These are phyloP conservation scores for Rhodotorula sp. DNA, from an alignment of 1,284 basidiomycete genomes.

Conservation along the genomic window DNA sequence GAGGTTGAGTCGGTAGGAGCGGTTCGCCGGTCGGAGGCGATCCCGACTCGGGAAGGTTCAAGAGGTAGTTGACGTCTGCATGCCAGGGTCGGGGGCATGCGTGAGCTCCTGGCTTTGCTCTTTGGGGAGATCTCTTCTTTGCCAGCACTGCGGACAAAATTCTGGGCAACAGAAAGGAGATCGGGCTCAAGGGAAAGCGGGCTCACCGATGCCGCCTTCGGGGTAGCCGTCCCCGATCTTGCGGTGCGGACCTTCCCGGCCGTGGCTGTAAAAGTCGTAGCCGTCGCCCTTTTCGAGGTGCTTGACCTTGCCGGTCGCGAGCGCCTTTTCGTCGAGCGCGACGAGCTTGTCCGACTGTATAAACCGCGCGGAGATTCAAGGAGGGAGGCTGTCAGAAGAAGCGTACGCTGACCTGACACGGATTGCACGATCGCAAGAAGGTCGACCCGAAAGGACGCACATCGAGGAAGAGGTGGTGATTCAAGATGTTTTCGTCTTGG, in stretches of 20 bases:
- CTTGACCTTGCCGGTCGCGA: conserved; percentile 31
- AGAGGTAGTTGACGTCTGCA: conserved; percentile 36
- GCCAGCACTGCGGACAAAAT: no score
- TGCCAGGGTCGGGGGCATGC: background rate
- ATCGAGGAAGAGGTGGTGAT: conserved; percentile 32
- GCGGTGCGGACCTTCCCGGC: conserved; percentile 12
- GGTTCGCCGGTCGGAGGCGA: conserved; percentile 14
- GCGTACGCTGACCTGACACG: no score
- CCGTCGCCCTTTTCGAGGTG: background rate
- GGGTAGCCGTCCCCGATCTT: conserved; percentile 33
- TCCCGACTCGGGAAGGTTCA: background rate
- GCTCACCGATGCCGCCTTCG: conserved; percentile 29
- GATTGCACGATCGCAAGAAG: no score
- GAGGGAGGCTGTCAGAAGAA: no score
- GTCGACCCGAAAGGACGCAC: conserved; percentile 5
- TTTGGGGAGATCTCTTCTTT: no score
- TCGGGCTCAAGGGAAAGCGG: no score
- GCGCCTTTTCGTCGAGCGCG: conserved; percentile 22
- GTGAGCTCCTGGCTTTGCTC: background rate
- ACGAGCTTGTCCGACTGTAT: conserved; percentile 28
- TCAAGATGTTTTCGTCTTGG: conserved; percentile 13
- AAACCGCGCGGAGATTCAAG: background rate
- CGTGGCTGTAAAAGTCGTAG: conserved; percentile 12
- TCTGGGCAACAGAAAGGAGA: no score
- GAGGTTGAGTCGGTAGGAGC: conserved; percentile 19